phyloP scores from a whole-genome alignment of 805 yeast species.

The Cephaloascus fragrans region DNA sequence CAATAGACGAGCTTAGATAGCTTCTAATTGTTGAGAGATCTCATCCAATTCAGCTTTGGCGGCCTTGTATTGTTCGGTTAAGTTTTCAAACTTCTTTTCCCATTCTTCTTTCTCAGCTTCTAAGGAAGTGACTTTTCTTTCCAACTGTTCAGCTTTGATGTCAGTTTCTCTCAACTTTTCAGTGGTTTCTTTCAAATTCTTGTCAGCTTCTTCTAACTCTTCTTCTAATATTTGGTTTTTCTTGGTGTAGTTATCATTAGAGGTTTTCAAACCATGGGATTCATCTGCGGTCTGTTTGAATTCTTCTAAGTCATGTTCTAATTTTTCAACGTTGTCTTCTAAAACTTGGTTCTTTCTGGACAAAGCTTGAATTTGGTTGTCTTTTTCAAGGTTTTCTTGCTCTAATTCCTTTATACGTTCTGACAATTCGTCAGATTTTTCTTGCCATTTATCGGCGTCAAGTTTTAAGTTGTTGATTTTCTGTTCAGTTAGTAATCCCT shows the following conservation, averaged over 20 bases:
- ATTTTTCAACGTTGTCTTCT: constrained; percentile 74
- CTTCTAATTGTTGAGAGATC: constrained; percentile 92
- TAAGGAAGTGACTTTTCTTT: constrained; percentile 84
- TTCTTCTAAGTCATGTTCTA: constrained; percentile 64
- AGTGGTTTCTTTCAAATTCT: constrained; percentile 85
- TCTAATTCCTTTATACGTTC: constrained; percentile 80
- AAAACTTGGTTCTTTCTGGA: constrained; percentile 85
- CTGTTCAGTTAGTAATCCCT: too few species aligned
- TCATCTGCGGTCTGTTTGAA: constrained; percentile 85
- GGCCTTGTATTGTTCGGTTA: constrained; percentile 67
- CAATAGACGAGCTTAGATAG: constrained; percentile 24
- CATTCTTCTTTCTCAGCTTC: constrained; percentile 87
- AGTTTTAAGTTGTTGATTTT: constrained; percentile 82
- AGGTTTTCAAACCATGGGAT: constrained; percentile 76
- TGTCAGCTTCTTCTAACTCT: constrained; percentile 84
- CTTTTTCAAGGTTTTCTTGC: constrained; percentile 86
- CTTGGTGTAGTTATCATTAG: constrained; percentile 86
- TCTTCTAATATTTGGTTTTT: constrained; percentile 84
- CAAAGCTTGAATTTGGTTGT: constrained; percentile 88
- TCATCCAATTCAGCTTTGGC: constrained; percentile 94
- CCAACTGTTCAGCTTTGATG: constrained; percentile 91
- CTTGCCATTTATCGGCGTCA: constrained; percentile 97
- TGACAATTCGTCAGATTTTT: constrained; percentile 82
- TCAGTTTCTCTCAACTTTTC: constrained; percentile 92
- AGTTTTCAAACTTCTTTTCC: constrained; percentile 87